Conservation (phyloP, 257 asterid species). For the Lantana camara region DNA sequence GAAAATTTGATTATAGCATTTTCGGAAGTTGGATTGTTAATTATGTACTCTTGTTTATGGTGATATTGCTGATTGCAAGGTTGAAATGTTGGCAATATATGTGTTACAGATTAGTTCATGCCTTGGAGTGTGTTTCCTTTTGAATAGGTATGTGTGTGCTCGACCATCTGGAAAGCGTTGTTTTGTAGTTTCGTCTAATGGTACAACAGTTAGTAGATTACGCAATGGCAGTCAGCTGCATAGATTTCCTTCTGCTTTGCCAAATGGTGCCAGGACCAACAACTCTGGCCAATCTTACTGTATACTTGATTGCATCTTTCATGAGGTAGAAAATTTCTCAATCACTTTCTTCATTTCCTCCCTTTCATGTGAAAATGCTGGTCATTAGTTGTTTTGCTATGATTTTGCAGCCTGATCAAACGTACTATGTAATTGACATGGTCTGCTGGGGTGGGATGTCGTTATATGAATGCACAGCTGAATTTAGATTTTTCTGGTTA, state of each 20-base stretch:
- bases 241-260: slow-evolving; percentile 90
- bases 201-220: slow-evolving; percentile 76
- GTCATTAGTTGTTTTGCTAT: too few relatives aligned
- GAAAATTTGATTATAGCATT: slow-evolving; percentile 19
- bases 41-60: background rate
- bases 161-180: slow-evolving; percentile 96
- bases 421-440: slow-evolving; percentile 83
- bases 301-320: slow-evolving; percentile 93
- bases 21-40: background rate
- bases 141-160: slow-evolving; percentile 77
- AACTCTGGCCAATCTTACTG: slow-evolving; percentile 83
- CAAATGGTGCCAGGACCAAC: slow-evolving; percentile 67
- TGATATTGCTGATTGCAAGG: too few relatives aligned
- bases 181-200: slow-evolving; percentile 87
- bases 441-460: slow-evolving; percentile 95
- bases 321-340: slow-evolving; percentile 59
- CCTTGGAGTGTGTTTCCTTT: slow-evolving; percentile 5
- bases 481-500: slow-evolving; percentile 91
- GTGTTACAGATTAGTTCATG: slow-evolving; percentile 14
- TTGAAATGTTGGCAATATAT: too few relatives aligned
- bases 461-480: slow-evolving; percentile 85
- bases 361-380: slow-evolving; percentile 15
- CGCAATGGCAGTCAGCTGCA: slow-evolving; percentile 88
- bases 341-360: slow-evolving; percentile 10
- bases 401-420: slow-evolving; percentile 85